Conservation (phyloP, 192 early-diverging fungal genomes). For the Glomus cerebriforme region DNA sequence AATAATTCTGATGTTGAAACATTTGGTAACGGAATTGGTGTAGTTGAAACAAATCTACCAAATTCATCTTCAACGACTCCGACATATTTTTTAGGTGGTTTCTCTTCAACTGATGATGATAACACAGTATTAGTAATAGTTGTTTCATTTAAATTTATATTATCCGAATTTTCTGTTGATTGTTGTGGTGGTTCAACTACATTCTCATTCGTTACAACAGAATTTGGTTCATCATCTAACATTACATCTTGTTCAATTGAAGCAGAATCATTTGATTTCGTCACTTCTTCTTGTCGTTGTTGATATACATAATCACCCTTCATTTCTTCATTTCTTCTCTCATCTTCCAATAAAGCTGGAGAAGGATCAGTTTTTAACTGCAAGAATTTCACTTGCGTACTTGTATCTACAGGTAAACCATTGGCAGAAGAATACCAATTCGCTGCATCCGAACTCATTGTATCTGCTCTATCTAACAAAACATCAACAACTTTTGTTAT, state of each 20-base stretch:
- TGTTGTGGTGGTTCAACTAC: not conserved
- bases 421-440: not conserved
- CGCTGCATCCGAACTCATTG: constrained; percentile 5
- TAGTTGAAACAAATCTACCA: constrained; percentile 29
- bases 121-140: too few relatives aligned
- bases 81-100: constrained; percentile 39
- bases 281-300: not conserved
- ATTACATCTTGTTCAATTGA: not conserved
- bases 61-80: constrained; percentile 36
- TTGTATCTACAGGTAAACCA: not conserved
- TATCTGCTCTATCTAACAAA: constrained; percentile 33
- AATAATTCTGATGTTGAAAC: constrained; percentile 44
- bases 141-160: not conserved
- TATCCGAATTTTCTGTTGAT: not conserved
- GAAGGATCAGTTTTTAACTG: not conserved
- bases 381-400: not conserved
- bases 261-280: not conserved
- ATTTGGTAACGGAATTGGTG: not conserved
- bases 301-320: not conserved
- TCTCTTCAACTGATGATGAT: not conserved
- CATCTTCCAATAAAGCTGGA: not conserved
- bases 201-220: not conserved
- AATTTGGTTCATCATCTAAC: not conserved
- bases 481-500: constrained; percentile 45
- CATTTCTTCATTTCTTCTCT: not conserved